A percentile compares a stretch with the other conserved stretches of the same genome.
Evolutionary conservation across 768 basidiomycete genomes (phyloP).

Genomic region (Xerocomellus dryophilus): DNA sequence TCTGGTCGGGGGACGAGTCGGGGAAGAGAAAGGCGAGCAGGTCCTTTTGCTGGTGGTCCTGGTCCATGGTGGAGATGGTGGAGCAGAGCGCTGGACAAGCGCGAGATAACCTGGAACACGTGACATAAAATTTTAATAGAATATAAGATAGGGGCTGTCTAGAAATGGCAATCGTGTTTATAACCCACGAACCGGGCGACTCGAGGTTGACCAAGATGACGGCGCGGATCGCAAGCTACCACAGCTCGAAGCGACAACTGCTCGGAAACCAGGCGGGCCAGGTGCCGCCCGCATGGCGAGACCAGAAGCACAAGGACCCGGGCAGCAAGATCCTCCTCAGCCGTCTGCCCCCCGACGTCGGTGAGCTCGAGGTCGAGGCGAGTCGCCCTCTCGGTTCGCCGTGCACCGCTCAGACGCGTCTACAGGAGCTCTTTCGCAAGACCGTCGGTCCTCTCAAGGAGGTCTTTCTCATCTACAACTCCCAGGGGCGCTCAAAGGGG

Average conservation of each 20-base stretch:
- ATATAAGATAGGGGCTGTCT: no score
- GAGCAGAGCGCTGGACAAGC: not conserved
- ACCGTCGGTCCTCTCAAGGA: conserved; percentile 75
- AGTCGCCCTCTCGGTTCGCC: conserved; percentile 12
- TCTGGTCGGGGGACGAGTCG: conserved; percentile 26
- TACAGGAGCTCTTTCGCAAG: conserved; percentile 72
- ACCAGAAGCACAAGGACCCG: conserved; percentile 35
- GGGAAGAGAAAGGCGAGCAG: conserved; percentile 35
- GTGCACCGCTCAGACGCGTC: conserved; percentile 5
- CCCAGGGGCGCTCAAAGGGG: conserved; percentile 70
- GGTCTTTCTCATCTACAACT: conserved; percentile 70
- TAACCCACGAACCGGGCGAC: not conserved
- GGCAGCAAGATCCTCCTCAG: conserved; percentile 71
- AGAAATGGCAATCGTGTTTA: not conserved
- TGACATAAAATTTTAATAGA: not conserved
- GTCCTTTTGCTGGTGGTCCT: conserved; percentile 36
- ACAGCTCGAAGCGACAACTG: conserved; percentile 52
- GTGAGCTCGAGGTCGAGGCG: conserved; percentile 66
- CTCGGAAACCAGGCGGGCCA: conserved; percentile 56
- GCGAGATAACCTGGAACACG: not conserved
- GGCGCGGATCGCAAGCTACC: conserved; percentile 43
- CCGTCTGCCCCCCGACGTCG: conserved; percentile 64
- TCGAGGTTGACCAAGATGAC: not conserved
- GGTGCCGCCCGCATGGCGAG: conserved; percentile 62
- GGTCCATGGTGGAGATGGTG: not conserved